Evolutionary conservation across 306 rosid species (phyloP), one percentile per base, ranked within the genome.

Genomic region (Castanea crenata): DNA sequence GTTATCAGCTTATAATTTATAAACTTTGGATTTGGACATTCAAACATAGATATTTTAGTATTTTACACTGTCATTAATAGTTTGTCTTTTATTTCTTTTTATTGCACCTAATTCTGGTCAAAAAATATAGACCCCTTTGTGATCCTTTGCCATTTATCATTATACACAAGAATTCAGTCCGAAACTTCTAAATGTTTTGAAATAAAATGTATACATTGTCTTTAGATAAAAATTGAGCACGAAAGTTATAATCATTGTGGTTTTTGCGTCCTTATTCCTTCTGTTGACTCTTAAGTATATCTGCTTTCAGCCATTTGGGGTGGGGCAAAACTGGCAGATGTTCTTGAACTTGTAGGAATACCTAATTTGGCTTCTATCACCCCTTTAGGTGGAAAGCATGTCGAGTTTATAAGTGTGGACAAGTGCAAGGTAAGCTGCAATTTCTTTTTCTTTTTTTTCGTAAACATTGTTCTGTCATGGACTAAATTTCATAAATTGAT

Each of bases 341-440:
- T 95, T 80, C 97, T 95, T 76, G 97, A 92, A 86, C 96, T 95
- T 44, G 89, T 90, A 38, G 98, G 99, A 85, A 74, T 95, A 71
- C 85, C 92, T 18, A 92, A 91, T 80, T 72, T 95, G 73, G 79
- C 91, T 29, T 76, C 87, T 51, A 73, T 27, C 59, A 90, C 94
- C 52, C 82, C 78, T 41, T 81, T 74, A 58, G 97, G 99, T 52
- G 99, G 99, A 58, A 92, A 86, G 78, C 98, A 95, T 89, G 98
- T 91, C 19, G 99, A 95, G 82, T 95, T 95, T 85, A 88, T 92
- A 55, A 95, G 99, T 81, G 76, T 95, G 71, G 99, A 92, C 76
- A 86, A 58, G 91, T 95, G 99, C 78, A 89, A 95, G 97, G 98
- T 92, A 86, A 88, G 27, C 49, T 16, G 41, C 27, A 29, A 38